A percentile compares a stretch with the other conserved stretches of the same genome.
Evolutionary conservation across 306 rosid species (phyloP).

Genomic region (Argentina anserina): DNA sequence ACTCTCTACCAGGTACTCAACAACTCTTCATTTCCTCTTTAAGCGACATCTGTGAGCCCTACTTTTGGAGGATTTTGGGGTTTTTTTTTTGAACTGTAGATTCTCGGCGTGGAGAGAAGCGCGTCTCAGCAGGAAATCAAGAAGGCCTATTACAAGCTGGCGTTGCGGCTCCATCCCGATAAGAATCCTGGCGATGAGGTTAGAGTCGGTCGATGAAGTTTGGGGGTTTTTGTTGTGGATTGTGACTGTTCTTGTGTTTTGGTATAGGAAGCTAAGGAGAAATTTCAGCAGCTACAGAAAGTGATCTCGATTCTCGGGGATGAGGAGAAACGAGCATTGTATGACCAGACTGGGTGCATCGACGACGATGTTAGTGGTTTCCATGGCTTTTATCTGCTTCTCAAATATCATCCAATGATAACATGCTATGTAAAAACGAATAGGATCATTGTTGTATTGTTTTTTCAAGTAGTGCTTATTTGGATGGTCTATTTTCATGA

Average conservation of each 20-base stretch:
- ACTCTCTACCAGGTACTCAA: conserved; percentile 57
- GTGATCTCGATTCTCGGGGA: conserved; percentile 91
- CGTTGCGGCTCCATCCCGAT: conserved; percentile 92
- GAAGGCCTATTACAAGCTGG: conserved; percentile 86
- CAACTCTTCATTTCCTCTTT: background rate
- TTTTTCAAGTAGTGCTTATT: conserved; percentile 4
- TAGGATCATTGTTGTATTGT: background rate
- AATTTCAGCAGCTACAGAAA: conserved; percentile 85
- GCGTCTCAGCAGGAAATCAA: conserved; percentile 88
- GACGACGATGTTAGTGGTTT: conserved; percentile 72
- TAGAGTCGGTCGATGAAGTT: background rate
- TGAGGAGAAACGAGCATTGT: conserved; percentile 73
- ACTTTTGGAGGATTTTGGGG: background rate
- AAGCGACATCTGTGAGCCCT: background rate
- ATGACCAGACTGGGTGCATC: conserved; percentile 85
- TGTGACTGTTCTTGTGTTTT: conserved; percentile 15
- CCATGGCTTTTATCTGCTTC: too few relatives aligned
- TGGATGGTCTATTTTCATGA: conserved; percentile 19
- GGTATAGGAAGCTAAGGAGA: conserved; percentile 77
- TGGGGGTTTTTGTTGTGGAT: background rate
- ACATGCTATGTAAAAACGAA: too few relatives aligned
- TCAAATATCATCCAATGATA: background rate
- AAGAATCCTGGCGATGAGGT: conserved; percentile 89
- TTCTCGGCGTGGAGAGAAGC: conserved; percentile 77
- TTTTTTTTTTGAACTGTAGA: conserved; percentile 34